Percentiles rank a stretch among this genome's conserved stretches.
These are phyloP conservation scores for Pichia paraexigua DNA, from an alignment of 805 yeast species.

Conservation along the genomic window DNA sequence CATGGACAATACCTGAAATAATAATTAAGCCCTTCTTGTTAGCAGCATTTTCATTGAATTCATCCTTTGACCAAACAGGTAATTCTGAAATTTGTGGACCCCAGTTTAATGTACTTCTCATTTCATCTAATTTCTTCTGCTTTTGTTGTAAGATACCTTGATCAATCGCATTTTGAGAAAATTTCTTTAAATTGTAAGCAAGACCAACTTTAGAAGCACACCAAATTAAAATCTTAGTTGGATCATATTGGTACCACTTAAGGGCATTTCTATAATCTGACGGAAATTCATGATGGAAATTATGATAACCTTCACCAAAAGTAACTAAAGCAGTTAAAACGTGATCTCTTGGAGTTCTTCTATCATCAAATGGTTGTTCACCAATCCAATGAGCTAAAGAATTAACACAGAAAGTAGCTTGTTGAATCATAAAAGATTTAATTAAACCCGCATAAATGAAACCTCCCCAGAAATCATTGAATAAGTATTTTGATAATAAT, in stretches of 20 bases:
- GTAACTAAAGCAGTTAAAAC: constrained; percentile 74
- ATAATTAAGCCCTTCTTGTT: constrained; percentile 53
- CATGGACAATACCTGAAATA: constrained; percentile 74
- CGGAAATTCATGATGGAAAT: constrained; percentile 88
- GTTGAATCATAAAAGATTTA: constrained; percentile 65
- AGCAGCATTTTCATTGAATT: constrained; percentile 44
- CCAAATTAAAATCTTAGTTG: constrained; percentile 63
- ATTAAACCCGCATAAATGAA: constrained; percentile 68
- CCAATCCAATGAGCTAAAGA: constrained; percentile 86
- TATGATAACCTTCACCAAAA: constrained; percentile 85
- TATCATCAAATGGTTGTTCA: constrained; percentile 77
- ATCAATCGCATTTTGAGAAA: constrained; percentile 72
- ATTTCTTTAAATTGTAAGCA: constrained; percentile 65
- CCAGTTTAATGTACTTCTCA: constrained; percentile 62
- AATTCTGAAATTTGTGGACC: constrained; percentile 58
- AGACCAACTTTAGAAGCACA: constrained; percentile 55
- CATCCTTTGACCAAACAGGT: constrained; percentile 68
- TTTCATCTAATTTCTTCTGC: constrained; percentile 66
- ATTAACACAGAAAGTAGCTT: constrained; percentile 81
- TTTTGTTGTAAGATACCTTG: constrained; percentile 79
- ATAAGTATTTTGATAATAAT: constrained; percentile 44
- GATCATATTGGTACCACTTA: constrained; percentile 84
- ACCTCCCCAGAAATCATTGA: constrained; percentile 64
- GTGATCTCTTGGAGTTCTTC: constrained; percentile 83
- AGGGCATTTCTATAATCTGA: constrained; percentile 82